Base-by-base conservation (phyloP, 176 grass and related monocot genomes). In the Oryza meridionalis region DNA sequence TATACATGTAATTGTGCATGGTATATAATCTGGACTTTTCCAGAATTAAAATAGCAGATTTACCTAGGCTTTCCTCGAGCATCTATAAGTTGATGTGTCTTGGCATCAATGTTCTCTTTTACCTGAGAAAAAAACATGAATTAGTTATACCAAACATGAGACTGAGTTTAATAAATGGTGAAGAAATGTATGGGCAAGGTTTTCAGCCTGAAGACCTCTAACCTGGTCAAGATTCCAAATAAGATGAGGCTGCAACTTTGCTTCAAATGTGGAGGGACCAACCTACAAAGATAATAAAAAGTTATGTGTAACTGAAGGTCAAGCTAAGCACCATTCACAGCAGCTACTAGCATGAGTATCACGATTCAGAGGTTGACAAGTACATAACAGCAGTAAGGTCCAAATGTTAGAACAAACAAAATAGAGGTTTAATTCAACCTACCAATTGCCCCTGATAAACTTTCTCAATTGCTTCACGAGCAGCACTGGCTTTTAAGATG, bases 201-300 rank as follows among this genome's bases (percentile, higher is more conserved):
- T 25, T 65, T 50, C 13, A 33, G 9, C 1, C 44, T 75, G 19
- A 49, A 26, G 65, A 81, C 17, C 64, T 25, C 63, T 74, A 77
- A 98, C 96, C 96, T 98, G 89, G 77, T 90, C 91, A 83, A 94
- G 90, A 72, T 65, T 92, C 96, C 93, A 92, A 62, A 96, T 25
- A 90, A 98, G 93, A 86, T 98, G 91, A 88, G 93, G 89, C 65
- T 92, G 93, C 84, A 98, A 81, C 88, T 95, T 95, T 46, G 93
- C 91, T 92, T 89, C 91, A 81, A 95, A 98, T 78, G 88, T 95
- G 21, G 65, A 40, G 55, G 87, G 85, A 74, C 77, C 87, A 81
- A 92, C 87, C 93, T 96, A 59, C 55, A 40, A 84, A 70, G 73
- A 90, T 53, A 77, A 53, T 79, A 33, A 25, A 40, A 70, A 44